Conservation (phyloP, 805 yeast genomes). For the Ogataea neopini region DNA sequence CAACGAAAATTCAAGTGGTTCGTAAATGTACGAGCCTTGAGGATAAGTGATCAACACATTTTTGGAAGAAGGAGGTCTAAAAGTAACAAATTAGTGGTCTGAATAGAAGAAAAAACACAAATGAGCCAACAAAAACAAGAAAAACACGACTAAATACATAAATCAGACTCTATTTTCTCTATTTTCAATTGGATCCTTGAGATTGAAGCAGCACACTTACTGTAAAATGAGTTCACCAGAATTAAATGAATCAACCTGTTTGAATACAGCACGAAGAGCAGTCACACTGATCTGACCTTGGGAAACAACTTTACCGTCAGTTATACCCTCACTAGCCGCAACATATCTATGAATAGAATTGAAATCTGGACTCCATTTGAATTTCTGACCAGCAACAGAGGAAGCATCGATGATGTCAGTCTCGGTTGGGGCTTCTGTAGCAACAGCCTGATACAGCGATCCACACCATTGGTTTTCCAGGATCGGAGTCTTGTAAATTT, state of each 20-base stretch:
- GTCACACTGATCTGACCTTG: conserved; percentile 66
- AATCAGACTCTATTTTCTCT: background rate
- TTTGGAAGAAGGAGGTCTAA: background rate
- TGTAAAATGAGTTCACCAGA: conserved; percentile 58
- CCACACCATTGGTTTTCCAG: conserved; percentile 75
- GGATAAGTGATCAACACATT: conserved; percentile 40
- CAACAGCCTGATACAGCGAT: conserved; percentile 24
- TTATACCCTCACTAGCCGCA: conserved; percentile 42
- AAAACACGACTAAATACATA: background rate
- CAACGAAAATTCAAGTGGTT: conserved; percentile 44
- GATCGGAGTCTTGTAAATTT: conserved; percentile 73
- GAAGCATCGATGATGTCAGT: conserved; percentile 51
- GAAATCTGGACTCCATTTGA: conserved; percentile 85
- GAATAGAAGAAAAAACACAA: background rate
- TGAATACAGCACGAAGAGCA: conserved; percentile 71
- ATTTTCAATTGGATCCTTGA: background rate
- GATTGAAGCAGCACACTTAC: conserved; percentile 33
- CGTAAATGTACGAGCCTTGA: conserved; percentile 40
- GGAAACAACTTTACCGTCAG: conserved; percentile 71
- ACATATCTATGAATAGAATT: conserved; percentile 60
- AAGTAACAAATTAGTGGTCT: conserved; percentile 1
- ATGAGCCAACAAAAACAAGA: background rate
- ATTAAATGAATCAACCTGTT: conserved; percentile 46
- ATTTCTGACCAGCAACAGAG: conserved; percentile 46
- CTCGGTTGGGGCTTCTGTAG: conserved; percentile 12